Percentiles rank a stretch among this genome's conserved stretches.
Conservation (phyloP, 768 basidiomycete genomes). For the Russula earlei region DNA sequence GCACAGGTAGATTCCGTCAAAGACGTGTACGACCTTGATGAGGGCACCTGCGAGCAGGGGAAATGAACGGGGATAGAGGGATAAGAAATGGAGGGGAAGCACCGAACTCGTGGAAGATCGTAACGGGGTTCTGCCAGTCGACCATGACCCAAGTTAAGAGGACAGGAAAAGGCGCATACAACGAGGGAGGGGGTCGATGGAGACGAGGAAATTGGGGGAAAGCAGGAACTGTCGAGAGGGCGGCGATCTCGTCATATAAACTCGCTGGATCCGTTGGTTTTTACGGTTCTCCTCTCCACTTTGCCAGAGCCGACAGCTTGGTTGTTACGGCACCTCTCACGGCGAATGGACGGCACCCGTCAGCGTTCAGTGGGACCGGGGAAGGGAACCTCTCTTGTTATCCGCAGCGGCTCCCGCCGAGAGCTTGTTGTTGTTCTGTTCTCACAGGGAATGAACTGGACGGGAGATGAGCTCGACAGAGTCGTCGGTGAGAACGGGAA, state of each 20-base stretch:
- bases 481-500: no score
- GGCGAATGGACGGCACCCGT: no score
- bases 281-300: no score
- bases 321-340: neutral
- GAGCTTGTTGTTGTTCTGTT: no score
- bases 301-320: neutral
- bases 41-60: neutral
- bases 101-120: constrained; percentile 4
- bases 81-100: neutral
- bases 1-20: constrained; percentile 17
- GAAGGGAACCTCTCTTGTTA: no score
- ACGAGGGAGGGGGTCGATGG: neutral
- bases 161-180: neutral
- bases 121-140: constrained; percentile 14
- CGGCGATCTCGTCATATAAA: neutral
- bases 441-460: no score
- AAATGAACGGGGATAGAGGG: neutral
- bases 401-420: no score
- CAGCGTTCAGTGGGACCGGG: no score
- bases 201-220: neutral
- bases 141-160: constrained; percentile 4
- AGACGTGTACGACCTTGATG: constrained; percentile 16
- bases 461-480: no score
- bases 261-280: neutral
- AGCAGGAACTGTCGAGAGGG: neutral